A percentile compares a stretch with the other conserved stretches of the same genome.
These are phyloP conservation scores for Solanum pinnatisectum DNA, from an alignment of 257 asterid species.

Conservation along the genomic window DNA sequence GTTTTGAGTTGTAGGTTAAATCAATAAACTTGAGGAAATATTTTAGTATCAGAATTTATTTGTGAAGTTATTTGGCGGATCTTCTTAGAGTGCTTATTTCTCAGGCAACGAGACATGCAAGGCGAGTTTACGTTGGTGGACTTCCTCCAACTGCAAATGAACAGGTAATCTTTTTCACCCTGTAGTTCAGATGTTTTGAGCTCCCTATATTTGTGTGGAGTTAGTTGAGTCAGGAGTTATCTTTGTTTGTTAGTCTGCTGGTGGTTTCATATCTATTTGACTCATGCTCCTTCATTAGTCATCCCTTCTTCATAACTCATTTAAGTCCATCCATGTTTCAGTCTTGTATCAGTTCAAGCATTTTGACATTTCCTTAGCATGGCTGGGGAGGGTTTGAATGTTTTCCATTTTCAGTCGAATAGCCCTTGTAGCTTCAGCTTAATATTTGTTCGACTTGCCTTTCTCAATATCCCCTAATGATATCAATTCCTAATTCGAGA, in stretches of 20 bases:
- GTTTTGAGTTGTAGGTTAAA: background rate
- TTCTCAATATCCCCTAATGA: background rate
- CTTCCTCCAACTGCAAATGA: constrained; percentile 95
- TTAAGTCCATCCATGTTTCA: background rate
- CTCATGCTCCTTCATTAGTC: background rate
- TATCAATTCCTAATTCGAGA: background rate
- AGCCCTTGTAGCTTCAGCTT: background rate
- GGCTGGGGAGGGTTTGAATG: background rate
- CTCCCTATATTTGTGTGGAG: background rate
- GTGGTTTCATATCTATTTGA: background rate
- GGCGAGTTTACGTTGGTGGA: constrained; percentile 98
- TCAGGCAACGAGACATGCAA: constrained; percentile 97
- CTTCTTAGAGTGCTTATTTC: background rate
- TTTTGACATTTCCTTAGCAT: background rate
- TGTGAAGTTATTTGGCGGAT: background rate
- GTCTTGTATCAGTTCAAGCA: background rate
- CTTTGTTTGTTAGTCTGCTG: background rate
- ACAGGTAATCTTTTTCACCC: constrained; percentile 40
- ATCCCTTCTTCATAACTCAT: background rate
- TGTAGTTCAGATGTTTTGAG: background rate
- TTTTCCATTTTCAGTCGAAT: background rate
- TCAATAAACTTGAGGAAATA: background rate
- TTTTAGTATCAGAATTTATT: background rate
- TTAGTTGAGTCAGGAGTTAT: background rate
- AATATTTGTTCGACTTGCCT: background rate